phyloP scores from a whole-genome alignment of 305 asterid species.

The Plantago lanceolata region DNA sequence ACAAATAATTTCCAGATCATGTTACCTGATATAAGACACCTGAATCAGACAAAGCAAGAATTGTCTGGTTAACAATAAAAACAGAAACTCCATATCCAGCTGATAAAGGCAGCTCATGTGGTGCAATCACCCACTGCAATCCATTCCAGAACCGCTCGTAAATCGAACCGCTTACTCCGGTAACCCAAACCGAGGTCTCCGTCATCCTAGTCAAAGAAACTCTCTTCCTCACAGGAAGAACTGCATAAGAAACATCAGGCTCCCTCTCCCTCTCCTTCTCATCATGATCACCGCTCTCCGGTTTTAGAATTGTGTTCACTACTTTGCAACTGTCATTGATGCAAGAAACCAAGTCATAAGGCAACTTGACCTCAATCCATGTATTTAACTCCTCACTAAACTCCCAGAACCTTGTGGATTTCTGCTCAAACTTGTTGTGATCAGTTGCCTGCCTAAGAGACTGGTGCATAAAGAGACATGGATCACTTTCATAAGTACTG shows the following conservation, averaged over 20 bases:
- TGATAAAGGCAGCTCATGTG: conserved; percentile 58
- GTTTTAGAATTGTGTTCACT: conserved; percentile 39
- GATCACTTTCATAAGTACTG: conserved; percentile 28
- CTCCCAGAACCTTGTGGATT: conserved; percentile 58
- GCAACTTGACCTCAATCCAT: conserved; percentile 65
- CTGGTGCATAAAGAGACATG: conserved; percentile 34
- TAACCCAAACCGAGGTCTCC: conserved; percentile 74
- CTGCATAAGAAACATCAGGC: conserved; percentile 3
- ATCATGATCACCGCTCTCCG: not conserved
- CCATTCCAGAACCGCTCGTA: conserved; percentile 93
- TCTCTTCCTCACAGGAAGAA: conserved; percentile 48
- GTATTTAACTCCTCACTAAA: conserved; percentile 48
- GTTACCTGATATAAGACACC: conserved; percentile 63
- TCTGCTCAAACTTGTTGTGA: conserved; percentile 51
- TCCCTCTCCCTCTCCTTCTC: conserved; percentile 13
- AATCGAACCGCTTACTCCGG: conserved; percentile 72
- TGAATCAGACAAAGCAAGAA: conserved; percentile 66
- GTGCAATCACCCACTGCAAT: conserved; percentile 81
- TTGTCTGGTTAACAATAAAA: conserved; percentile 57
- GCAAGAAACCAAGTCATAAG: conserved; percentile 63
- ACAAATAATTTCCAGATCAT: not conserved
- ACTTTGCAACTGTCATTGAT: conserved; percentile 40
- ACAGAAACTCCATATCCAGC: conserved; percentile 65
- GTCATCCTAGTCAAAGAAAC: conserved; percentile 65
- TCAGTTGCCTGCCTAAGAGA: conserved; percentile 28